These are phyloP conservation scores for Candida awuae DNA, from an alignment of 805 yeast genomes.

Conservation along the genomic window DNA sequence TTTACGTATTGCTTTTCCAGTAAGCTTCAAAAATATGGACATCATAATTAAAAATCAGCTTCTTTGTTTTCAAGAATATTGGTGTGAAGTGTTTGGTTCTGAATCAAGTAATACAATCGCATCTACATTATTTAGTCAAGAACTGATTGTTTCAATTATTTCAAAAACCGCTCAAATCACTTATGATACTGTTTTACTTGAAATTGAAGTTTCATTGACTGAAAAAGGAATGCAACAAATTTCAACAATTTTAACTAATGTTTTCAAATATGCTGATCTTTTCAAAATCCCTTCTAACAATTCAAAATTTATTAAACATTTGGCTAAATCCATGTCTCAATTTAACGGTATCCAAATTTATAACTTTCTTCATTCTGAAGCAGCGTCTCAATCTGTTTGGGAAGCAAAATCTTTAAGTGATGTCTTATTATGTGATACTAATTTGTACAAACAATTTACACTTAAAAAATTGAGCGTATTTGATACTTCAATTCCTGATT, in stretches of 20 bases:
- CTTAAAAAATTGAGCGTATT: constrained; percentile 35
- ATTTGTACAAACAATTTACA: constrained; percentile 31
- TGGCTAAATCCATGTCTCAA: constrained; percentile 41
- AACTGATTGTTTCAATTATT: constrained; percentile 31
- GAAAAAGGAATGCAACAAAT: constrained; percentile 36
- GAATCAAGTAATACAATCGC: constrained; percentile 48
- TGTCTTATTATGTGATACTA: constrained; percentile 32
- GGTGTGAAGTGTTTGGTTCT: constrained; percentile 58
- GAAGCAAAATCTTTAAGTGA: constrained; percentile 39
- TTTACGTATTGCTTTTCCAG: constrained; percentile 38
- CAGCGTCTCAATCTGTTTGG: constrained; percentile 33
- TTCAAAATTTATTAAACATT: constrained; percentile 13
- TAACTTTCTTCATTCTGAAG: constrained; percentile 37
- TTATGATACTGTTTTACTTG: constrained; percentile 23
- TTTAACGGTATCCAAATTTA: constrained; percentile 38
- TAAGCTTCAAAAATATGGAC: constrained; percentile 6
- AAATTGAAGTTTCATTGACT: constrained; percentile 45
- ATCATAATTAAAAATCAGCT: constrained; percentile 18
- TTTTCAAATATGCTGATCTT: constrained; percentile 30
- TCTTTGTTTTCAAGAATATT: constrained; percentile 30
- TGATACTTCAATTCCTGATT: constrained; percentile 16
- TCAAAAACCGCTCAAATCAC: constrained; percentile 30
- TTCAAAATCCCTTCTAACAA: constrained; percentile 8
- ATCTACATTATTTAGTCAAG: constrained; percentile 29
- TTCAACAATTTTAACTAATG: constrained; percentile 25